Base-by-base conservation (phyloP, 1,284 basidiomycete species). In the Trametes hirsuta region DNA sequence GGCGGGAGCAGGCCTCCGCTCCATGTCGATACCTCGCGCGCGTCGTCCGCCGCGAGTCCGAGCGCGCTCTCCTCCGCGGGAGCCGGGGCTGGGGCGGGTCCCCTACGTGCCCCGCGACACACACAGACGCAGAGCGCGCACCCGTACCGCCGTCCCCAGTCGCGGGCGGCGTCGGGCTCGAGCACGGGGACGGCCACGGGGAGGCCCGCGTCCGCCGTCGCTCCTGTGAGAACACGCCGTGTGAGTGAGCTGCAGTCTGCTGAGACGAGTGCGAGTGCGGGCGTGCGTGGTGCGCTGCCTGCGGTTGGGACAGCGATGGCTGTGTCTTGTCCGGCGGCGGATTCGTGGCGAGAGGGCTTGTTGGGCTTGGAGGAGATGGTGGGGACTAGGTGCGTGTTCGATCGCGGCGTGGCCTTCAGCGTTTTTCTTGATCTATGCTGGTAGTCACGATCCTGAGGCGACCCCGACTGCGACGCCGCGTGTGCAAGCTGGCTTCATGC, bases 121-220 rank as follows among this genome's bases (percentile, higher is more conserved):
- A 39, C 60, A 55, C 59, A 62, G 45, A 54, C 55, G 56, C 66
- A 69, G 57, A 36, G 55, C 41, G 63, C 67, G 41, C 71, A 74
- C 58, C 72, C 72, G 49, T 74, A 74, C 58, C 66, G 64, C 46
- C 71, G 71, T 22, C 68, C 69, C 12, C 64, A 64, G 54, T 65
- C 69, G 45, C 61, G 58, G 53, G 62, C 62, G 36, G 61, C 58
- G 57, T 62, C 64, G 56, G 67, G 62, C 44, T 59, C 62, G 56
- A 58, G 51, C 39, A 45, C 55, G 11, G 55, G 54, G 53, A 30
- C 48, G 56, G 52, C 55, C 46, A 39, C 15, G 25, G 39, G 48
- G 53, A 35, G 34, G 36, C 37, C 41, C 51, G 44, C 21, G 51
- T 50, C 49, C 36, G 45, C 46, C 21, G 49, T 54, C 25, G 64